A percentile compares a stretch with the other conserved stretches of the same genome.
Evolutionary conservation across 2,329 filamentous ascomycete species (phyloP).

Genomic region (Stachybotrys chlorohalonatus): DNA sequence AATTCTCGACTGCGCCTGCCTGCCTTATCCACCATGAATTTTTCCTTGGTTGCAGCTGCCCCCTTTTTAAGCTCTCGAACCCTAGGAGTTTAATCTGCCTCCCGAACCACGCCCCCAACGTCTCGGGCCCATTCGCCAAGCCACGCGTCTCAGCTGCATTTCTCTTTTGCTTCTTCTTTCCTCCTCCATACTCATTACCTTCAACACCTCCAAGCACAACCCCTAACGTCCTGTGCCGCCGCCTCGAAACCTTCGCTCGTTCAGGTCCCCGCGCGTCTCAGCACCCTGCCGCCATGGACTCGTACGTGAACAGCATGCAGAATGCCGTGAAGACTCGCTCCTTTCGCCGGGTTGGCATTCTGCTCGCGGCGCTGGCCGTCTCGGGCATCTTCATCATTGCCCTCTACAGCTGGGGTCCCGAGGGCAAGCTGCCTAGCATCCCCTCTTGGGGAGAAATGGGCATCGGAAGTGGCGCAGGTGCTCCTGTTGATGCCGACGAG

Average conservation of each 20-base stretch:
- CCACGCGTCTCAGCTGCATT: background rate
- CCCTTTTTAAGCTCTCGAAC: background rate
- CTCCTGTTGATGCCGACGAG: background rate
- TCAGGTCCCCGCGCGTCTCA: background rate
- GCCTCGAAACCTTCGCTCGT: background rate
- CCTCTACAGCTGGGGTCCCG: background rate
- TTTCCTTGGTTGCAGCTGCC: no score
- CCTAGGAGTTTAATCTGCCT: background rate
- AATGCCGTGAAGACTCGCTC: background rate
- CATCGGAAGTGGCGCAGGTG: background rate
- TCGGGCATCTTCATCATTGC: background rate
- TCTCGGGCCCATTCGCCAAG: background rate
- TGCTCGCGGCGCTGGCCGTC: background rate
- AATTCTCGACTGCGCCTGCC: background rate
- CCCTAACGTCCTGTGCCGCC: background rate
- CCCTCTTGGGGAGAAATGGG: background rate
- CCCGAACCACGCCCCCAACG: background rate
- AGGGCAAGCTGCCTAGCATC: background rate
- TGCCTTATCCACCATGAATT: no score
- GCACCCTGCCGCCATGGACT: background rate
- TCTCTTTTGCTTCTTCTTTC: background rate
- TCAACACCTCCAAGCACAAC: background rate
- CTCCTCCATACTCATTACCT: background rate
- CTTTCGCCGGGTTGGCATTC: background rate
- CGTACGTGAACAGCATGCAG: background rate